Conservation (phyloP, 306 rosid genomes). For the Rosa chinensis region DNA sequence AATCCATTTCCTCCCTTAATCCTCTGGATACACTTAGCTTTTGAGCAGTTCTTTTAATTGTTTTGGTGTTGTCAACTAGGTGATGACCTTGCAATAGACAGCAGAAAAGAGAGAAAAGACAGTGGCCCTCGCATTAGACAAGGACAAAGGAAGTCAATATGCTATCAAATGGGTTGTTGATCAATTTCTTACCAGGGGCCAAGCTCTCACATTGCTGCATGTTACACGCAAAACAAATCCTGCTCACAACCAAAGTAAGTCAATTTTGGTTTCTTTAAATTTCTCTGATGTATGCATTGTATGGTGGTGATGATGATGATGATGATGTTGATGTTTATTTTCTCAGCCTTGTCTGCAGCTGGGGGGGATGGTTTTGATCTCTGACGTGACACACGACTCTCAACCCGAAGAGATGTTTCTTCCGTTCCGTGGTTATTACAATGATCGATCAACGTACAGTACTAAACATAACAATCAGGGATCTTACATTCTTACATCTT, state of each 20-base stretch:
- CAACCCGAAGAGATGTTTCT: conserved; percentile 57
- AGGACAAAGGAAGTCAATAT: conserved; percentile 72
- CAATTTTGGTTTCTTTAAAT: not conserved
- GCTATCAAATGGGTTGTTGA: conserved; percentile 88
- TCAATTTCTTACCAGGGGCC: conserved; percentile 71
- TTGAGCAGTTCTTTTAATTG: too few relatives aligned
- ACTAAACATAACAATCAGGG: not conserved
- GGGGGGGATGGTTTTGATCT: conserved; percentile 28
- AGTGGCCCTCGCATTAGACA: conserved; percentile 83
- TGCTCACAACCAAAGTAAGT: conserved; percentile 41
- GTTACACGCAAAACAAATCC: conserved; percentile 44
- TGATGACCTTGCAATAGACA: too few relatives aligned
- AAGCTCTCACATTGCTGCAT: conserved; percentile 61
- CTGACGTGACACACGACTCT: conserved; percentile 32
- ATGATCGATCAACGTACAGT: not conserved
- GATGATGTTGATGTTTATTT: not conserved
- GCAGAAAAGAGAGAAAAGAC: conserved; percentile 47
- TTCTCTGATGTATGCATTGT: not conserved
- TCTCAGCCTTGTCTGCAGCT: conserved; percentile 31
- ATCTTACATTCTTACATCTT: too few relatives aligned
- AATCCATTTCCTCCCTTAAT: too few relatives aligned
- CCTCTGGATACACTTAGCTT: too few relatives aligned
- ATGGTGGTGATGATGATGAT: not conserved
- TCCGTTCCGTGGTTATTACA: conserved; percentile 64
- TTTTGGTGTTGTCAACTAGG: too few relatives aligned